Conservation (phyloP, 257 asterid species). For the Fraxinus pennsylvanica region DNA sequence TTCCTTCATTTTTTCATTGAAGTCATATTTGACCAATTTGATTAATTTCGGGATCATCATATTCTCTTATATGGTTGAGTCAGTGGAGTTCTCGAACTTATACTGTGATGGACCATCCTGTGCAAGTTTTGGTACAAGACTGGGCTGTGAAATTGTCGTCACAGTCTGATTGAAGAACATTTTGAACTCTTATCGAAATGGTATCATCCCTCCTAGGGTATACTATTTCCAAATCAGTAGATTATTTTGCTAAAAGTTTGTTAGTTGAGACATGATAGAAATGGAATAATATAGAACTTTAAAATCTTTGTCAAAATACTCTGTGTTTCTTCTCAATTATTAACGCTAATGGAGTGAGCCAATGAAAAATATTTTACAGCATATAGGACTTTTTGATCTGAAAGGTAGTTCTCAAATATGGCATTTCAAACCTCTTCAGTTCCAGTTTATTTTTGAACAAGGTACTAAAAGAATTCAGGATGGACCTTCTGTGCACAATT, state of each 20-base stretch:
- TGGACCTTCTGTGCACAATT: not conserved
- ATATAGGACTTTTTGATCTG: conserved; percentile 6
- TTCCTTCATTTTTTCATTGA: not conserved
- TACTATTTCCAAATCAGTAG: not conserved
- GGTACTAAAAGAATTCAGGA: conserved; percentile 4
- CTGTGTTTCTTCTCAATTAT: not conserved
- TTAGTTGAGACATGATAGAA: not conserved
- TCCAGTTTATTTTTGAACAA: not conserved
- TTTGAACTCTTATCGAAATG: not conserved
- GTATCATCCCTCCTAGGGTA: not conserved
- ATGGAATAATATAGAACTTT: not conserved
- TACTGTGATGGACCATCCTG: not conserved
- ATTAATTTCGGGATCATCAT: not conserved
- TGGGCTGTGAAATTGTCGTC: not conserved
- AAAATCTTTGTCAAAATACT: not conserved
- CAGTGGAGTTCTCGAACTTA: not conserved
- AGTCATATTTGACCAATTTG: not conserved
- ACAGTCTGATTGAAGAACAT: not conserved
- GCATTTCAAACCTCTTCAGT: not conserved
- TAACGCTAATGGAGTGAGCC: not conserved
- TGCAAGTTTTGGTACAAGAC: not conserved
- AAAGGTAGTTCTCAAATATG: not conserved
- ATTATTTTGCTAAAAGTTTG: not conserved
- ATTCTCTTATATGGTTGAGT: not conserved
- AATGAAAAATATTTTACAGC: not conserved